Conservation (phyloP, 1,139 yeast species). For the Blastobotrys persicus region DNA sequence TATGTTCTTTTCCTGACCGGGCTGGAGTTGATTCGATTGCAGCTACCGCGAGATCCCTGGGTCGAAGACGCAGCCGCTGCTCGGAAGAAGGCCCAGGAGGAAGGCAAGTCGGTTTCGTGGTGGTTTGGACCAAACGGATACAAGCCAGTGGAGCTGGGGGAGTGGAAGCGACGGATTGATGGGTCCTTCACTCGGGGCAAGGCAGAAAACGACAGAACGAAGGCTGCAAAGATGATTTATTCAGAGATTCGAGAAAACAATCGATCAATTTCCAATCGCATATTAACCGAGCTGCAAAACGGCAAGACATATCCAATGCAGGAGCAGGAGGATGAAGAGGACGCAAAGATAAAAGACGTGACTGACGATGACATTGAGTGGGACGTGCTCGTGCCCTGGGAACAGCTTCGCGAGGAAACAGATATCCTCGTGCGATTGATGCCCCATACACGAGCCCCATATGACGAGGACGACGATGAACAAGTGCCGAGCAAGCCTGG, state of each 20-base stretch:
- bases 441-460: conserved; percentile 28
- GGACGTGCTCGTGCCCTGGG: conserved; percentile 33
- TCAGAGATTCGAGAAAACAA: conserved; percentile 25
- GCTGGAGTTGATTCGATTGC: conserved; percentile 33
- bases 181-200: conserved; percentile 9
- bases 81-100: conserved; percentile 22
- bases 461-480: conserved; percentile 4
- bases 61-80: conserved; percentile 36
- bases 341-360: conserved; percentile 14
- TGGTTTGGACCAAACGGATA: conserved; percentile 39
- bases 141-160: conserved; percentile 30
- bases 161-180: conserved; percentile 34
- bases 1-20: conserved; percentile 31
- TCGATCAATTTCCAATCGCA: conserved; percentile 21
- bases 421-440: conserved; percentile 29
- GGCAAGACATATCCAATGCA: conserved; percentile 17
- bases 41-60: conserved; percentile 38
- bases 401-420: conserved; percentile 28
- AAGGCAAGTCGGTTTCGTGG: conserved; percentile 24
- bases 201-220: conserved; percentile 19
- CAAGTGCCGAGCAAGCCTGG: background rate
- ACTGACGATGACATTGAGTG: conserved; percentile 26
- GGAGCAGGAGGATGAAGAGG: conserved; percentile 17
- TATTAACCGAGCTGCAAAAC: conserved; percentile 25
- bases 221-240: conserved; percentile 21